These are phyloP conservation scores for Thuja plicata DNA, from an alignment of 83 land plant species.

Conservation along the genomic window DNA sequence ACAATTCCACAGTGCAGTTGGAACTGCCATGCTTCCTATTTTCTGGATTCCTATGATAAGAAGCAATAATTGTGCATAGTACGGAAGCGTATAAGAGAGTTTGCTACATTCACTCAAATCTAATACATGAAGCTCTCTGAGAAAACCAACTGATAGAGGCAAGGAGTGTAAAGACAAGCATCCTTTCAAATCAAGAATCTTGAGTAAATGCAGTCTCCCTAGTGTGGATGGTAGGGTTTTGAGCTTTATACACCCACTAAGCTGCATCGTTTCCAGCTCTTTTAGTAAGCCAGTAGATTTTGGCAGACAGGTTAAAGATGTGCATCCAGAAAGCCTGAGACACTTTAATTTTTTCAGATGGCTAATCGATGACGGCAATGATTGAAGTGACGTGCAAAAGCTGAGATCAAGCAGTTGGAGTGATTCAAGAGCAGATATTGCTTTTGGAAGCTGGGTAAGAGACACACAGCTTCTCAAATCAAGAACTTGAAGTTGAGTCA, in stretches of 20 bases:
- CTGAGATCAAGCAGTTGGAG: slow-evolving; percentile 24
- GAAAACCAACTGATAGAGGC: slow-evolving; percentile 18
- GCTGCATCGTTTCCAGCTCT: slow-evolving; percentile 17
- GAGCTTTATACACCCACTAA: slow-evolving; percentile 19
- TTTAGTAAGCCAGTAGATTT: slow-evolving; percentile 12
- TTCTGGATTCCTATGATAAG: slow-evolving; percentile 5
- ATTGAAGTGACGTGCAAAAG: slow-evolving; percentile 19
- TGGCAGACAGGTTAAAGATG: slow-evolving; percentile 18
- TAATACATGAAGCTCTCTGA: slow-evolving; percentile 18
- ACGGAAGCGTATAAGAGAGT: slow-evolving; percentile 20
- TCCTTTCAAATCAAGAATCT: slow-evolving; percentile 18
- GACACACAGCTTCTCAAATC: slow-evolving; percentile 18
- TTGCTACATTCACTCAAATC: slow-evolving; percentile 24
- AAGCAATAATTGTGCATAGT: slow-evolving; percentile 1
- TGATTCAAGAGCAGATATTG: slow-evolving; percentile 12
- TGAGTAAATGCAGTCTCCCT: slow-evolving; percentile 18
- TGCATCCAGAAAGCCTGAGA: slow-evolving; percentile 20
- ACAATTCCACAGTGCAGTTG: slow-evolving; percentile 16
- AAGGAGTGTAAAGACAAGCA: slow-evolving; percentile 18
- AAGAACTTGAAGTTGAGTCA: slow-evolving; percentile 26
- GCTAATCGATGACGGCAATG: slow-evolving; percentile 18
- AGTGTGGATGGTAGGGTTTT: slow-evolving; percentile 19
- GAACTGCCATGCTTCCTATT: slow-evolving; percentile 23
- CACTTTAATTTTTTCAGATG: slow-evolving; percentile 16
- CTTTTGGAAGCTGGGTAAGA: slow-evolving; percentile 19